phyloP scores from a whole-genome alignment of 176 grass and related monocot genomes.

The Oryza longistaminata region DNA sequence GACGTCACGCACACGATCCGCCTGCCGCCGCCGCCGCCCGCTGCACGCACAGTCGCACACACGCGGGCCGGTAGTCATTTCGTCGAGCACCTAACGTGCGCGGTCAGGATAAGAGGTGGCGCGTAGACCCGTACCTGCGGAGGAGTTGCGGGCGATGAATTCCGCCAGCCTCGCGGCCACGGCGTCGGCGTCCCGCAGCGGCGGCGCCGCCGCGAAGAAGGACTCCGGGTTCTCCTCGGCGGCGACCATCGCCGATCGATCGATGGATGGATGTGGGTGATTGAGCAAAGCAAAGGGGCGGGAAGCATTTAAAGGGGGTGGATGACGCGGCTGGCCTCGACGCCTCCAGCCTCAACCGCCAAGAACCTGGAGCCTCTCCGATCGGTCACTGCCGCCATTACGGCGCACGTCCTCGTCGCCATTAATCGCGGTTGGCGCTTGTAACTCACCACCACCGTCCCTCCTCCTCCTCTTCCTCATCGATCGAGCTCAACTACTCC shows the following conservation, averaged over 20 bases:
- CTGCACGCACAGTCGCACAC: constrained; percentile 16
- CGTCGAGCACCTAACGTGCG: neutral
- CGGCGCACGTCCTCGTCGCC: neutral
- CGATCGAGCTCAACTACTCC: neutral
- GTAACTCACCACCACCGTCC: neutral
- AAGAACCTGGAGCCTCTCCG: neutral
- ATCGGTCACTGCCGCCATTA: neutral
- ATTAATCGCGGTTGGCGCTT: neutral
- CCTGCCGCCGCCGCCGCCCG: constrained; percentile 13
- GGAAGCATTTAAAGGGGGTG: constrained; percentile 35
- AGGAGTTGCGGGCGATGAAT: constrained; percentile 49
- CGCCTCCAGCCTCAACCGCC: neutral
- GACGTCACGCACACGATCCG: constrained; percentile 87
- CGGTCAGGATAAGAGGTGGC: neutral
- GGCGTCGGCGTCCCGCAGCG: constrained; percentile 46
- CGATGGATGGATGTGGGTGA: too few relatives aligned
- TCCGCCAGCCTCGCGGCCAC: constrained; percentile 40
- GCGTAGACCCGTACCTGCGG: neutral
- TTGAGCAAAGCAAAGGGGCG: neutral
- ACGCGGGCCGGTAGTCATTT: neutral
- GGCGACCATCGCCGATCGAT: constrained; percentile 24
- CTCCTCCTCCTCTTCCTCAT: neutral
- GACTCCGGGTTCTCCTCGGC: constrained; percentile 35
- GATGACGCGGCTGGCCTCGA: neutral
- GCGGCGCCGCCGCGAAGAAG: constrained; percentile 63